These are phyloP conservation scores for Oryza meyeriana DNA, from an alignment of 176 grass and related monocot species.

Conservation along the genomic window DNA sequence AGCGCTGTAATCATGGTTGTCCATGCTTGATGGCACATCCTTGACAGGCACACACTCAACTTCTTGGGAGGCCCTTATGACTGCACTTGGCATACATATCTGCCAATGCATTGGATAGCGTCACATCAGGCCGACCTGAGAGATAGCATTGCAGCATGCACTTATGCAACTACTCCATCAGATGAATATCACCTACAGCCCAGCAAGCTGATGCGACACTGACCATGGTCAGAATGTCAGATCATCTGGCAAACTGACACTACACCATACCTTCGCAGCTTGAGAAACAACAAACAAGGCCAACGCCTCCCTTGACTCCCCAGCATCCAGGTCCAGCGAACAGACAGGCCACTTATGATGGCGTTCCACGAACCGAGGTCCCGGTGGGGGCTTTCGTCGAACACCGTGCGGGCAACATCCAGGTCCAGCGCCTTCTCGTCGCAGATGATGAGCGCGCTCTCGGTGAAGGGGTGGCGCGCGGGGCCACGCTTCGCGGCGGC, in stretches of 20 bases:
- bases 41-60: conserved; percentile 20
- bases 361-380: conserved; percentile 44
- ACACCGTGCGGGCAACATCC: conserved; percentile 27
- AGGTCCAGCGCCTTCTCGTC: conserved; percentile 28
- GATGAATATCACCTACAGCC: conserved; percentile 22
- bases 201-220: conserved; percentile 35
- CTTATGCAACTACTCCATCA: conserved; percentile 45
- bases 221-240: conserved; percentile 52
- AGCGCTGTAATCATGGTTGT: conserved; percentile 46
- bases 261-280: conserved; percentile 19
- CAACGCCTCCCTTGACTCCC: conserved; percentile 20
- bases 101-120: conserved; percentile 32
- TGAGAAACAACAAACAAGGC: conserved; percentile 36
- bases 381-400: conserved; percentile 38
- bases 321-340: too few relatives aligned
- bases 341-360: conserved; percentile 31
- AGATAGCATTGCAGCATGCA: conserved; percentile 32
- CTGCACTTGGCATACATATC: conserved; percentile 52
- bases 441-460: conserved; percentile 45
- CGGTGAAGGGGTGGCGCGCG: conserved; percentile 31
- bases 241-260: too few relatives aligned
- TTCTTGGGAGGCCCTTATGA: conserved; percentile 30
- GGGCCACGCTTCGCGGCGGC: conserved; percentile 35
- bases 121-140: conserved; percentile 30
- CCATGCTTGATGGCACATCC: conserved; percentile 45